Evolutionary conservation across 2,329 filamentous ascomycete species (phyloP), one percentile per base, ranked within the genome.

Genomic region (Botrytis sinoallii): DNA sequence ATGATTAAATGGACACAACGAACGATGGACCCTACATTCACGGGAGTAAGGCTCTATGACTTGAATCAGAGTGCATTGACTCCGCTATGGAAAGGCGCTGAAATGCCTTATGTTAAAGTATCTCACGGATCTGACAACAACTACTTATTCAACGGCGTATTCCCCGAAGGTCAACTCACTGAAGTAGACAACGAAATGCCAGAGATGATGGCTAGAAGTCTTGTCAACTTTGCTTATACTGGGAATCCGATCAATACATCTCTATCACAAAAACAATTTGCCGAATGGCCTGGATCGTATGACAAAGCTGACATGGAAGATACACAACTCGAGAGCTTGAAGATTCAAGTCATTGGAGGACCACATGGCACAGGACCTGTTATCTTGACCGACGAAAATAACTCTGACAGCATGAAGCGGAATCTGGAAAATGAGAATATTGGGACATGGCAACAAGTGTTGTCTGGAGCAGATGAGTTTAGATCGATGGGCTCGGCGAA

Each of bases 91-190:
- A 72, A 70, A 35, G 44, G 59, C 1, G 65, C 46, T 2, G 74
- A 70, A 16, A 73, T 74, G 70, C 73, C 73, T 18, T 74, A 71
- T n/a, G 57, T 74, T 6, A 55, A 52, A 29, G 66, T 71, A 25
- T 65, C 65, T 25, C 74, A 73, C 44, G 74, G 74, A 10, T 70
- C 69, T 20, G 74, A 75, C n/a, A 74, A 60, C 9, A 67, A 74
- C 40, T 73, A 74, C 16, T 69, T 75, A 46, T 75, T 75, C 46
- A 74, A 73, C n/a, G 74, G 74, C n/a, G 32, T 74, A 20, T 71
- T 70, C 20, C 74, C 74, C 3, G 66, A 75, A 44, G 64, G 65
- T 29, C 32, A 66, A 18, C 38, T 75, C 5, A 67, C 40, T 0
- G 18, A 35, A 29, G 60, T 71, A 59, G 65, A 75, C 8, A 29